Conservation (phyloP, 441 rosid species). For the Euphorbia schlechtendalii region DNA sequence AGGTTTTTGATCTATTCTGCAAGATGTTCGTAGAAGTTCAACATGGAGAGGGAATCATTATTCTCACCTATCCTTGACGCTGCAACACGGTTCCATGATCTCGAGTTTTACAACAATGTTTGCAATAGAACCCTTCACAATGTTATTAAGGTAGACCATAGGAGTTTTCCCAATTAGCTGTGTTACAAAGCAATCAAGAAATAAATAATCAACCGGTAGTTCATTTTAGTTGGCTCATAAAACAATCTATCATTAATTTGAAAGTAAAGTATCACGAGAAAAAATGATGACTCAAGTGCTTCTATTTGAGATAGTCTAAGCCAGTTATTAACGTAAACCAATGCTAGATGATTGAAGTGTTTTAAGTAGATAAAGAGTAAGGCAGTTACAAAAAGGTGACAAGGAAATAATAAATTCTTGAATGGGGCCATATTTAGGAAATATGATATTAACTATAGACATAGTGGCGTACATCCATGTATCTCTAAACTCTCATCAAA, state of each 20-base stretch:
- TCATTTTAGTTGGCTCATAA: neutral
- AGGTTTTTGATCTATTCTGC: slow-evolving; percentile 6
- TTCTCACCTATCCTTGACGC: slow-evolving; percentile 89
- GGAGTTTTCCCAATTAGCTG: slow-evolving; percentile 97
- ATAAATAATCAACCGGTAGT: slow-evolving; percentile 6
- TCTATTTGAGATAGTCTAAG: neutral
- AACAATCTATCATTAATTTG: neutral
- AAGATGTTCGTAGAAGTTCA: slow-evolving; percentile 12
- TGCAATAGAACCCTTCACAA: slow-evolving; percentile 75
- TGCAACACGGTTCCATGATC: slow-evolving; percentile 97
- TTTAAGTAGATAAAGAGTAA: neutral
- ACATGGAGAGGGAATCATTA: neutral
- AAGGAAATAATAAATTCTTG: neutral
- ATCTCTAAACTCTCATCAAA: neutral
- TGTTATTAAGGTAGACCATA: slow-evolving; percentile 87
- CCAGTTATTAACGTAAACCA: neutral
- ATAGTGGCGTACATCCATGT: neutral
- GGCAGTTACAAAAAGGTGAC: neutral
- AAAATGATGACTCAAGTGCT: neutral
- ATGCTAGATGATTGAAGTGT: neutral
- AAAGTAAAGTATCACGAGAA: neutral
- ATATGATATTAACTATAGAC: neutral
- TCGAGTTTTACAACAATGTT: slow-evolving; percentile 96
- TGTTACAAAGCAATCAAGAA: slow-evolving; percentile 16
- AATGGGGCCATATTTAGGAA: neutral